Percentiles rank a stretch among this genome's conserved stretches.
phyloP scores from a whole-genome alignment of 371 early-diverging fungal species.

The Syncephalastrum monosporum region DNA sequence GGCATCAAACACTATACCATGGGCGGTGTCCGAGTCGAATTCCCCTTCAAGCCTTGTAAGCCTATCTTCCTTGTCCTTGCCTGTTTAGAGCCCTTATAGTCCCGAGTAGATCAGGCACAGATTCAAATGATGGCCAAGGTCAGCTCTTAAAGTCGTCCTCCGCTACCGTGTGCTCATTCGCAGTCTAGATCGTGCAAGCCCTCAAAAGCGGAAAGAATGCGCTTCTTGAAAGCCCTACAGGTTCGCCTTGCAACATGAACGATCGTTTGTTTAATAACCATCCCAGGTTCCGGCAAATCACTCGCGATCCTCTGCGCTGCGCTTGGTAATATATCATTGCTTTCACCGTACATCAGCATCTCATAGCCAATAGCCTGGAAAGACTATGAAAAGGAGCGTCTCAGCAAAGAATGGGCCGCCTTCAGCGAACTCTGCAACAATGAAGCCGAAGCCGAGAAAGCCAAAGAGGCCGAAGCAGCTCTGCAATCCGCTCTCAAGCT shows the following conservation, averaged over 20 bases:
- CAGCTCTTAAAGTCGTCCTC: not conserved
- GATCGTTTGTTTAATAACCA: not conserved
- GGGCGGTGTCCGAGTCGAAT: conserved; percentile 44
- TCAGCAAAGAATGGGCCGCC: conserved; percentile 1
- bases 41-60: conserved; percentile 58
- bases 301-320: conserved; percentile 55
- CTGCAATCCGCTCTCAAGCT: too few species aligned
- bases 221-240: conserved; percentile 60
- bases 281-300: conserved; percentile 60
- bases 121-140: conserved; percentile 61
- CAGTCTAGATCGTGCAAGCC: conserved; percentile 48
- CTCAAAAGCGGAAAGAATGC: conserved; percentile 51
- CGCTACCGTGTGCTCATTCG: not conserved
- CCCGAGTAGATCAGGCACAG: conserved; percentile 50
- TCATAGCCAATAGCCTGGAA: conserved; percentile 21
- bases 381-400: conserved; percentile 18
- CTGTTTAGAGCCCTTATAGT: not conserved
- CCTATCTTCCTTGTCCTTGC: not conserved
- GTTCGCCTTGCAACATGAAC: conserved; percentile 17
- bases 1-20: conserved; percentile 22
- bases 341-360: not conserved
- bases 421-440: too few species aligned
- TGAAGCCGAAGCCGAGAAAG: too few species aligned
- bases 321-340: conserved; percentile 30
- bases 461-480: too few species aligned